Evolutionary conservation across 2,329 filamentous ascomycete genomes (phyloP).

Genomic region (Parasarocladium wereldwijsianum): DNA sequence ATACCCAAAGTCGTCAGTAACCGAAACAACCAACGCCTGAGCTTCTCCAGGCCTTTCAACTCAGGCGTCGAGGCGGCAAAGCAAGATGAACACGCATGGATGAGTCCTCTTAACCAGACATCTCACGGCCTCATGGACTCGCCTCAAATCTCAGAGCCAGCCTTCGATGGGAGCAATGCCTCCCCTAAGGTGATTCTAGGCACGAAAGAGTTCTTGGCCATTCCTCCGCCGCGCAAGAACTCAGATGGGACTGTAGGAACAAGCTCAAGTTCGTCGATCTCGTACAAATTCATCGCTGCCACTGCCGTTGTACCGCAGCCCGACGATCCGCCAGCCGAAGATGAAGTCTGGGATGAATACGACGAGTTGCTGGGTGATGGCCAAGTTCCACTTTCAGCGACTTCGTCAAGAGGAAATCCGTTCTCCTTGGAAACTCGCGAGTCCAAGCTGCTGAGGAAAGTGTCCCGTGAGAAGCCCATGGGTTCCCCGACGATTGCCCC

Average conservation of each 20-base stretch:
- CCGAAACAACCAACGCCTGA: slow-evolving; percentile 53
- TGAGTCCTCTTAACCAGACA: background rate
- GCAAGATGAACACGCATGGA: slow-evolving; percentile 1
- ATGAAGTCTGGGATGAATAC: slow-evolving; percentile 91
- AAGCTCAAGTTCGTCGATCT: slow-evolving; percentile 50
- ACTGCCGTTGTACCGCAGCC: slow-evolving; percentile 52
- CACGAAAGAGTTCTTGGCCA: slow-evolving; percentile 54
- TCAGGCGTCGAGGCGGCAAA: slow-evolving; percentile 27
- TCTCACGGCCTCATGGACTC: background rate
- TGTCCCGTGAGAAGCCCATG: slow-evolving; percentile 17
- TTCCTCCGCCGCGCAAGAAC: slow-evolving; percentile 57
- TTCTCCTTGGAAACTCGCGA: slow-evolving; percentile 40
- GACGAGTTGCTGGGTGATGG: slow-evolving; percentile 60
- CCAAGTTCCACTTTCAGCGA: slow-evolving; percentile 33
- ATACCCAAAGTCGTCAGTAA: slow-evolving; percentile 71
- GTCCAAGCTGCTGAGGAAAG: slow-evolving; percentile 15
- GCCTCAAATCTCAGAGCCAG: slow-evolving; percentile 1
- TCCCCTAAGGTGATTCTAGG: slow-evolving; percentile 9
- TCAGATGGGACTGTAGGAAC: slow-evolving; percentile 43
- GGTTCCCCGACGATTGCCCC: slow-evolving; percentile 32
- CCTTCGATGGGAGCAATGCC: background rate
- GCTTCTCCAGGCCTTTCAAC: slow-evolving; percentile 73
- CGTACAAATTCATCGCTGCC: slow-evolving; percentile 42
- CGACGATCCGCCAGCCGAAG: slow-evolving; percentile 52
- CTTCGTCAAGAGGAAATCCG: slow-evolving; percentile 40